phyloP scores from a whole-genome alignment of 495 filamentous ascomycete genomes.

The Xylaria curta region DNA sequence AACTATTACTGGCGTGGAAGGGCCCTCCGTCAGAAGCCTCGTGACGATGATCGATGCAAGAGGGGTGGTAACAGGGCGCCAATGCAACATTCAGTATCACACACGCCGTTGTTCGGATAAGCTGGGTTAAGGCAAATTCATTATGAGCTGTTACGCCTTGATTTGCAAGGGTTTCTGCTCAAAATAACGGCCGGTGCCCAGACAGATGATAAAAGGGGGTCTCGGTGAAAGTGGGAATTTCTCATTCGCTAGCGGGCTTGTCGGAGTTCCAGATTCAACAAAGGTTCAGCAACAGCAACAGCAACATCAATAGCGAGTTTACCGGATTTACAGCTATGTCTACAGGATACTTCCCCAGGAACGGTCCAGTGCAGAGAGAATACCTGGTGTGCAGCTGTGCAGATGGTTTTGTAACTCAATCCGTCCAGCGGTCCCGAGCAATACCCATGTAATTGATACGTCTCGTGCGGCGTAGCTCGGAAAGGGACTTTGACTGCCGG shows the following conservation, averaged over 20 bases:
- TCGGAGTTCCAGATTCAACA: slow-evolving; percentile 1
- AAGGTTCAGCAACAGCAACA: slow-evolving; percentile 4
- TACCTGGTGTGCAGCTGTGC: background rate
- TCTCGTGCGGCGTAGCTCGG: slow-evolving; percentile 15
- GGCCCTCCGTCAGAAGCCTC: slow-evolving; percentile 2
- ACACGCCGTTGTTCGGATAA: background rate
- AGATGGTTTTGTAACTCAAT: background rate
- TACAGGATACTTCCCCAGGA: background rate
- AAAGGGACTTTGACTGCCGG: slow-evolving; percentile 19
- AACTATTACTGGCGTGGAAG: slow-evolving; percentile 8
- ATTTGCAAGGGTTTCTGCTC: background rate
- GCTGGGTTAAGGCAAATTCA: background rate
- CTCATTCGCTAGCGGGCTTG: background rate
- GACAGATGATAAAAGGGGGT: background rate
- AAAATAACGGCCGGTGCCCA: background rate
- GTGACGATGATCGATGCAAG: slow-evolving; percentile 20
- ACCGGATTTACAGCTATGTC: background rate
- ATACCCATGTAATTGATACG: background rate
- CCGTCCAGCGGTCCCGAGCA: background rate
- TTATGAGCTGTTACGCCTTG: slow-evolving; percentile 1
- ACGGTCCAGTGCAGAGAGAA: slow-evolving; percentile 12
- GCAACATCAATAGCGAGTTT: background rate
- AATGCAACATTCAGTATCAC: slow-evolving; percentile 12
- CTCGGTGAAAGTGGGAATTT: slow-evolving; percentile 11
- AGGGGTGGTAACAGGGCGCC: slow-evolving; percentile 17